Percentiles rank a stretch among this genome's conserved stretches.
Evolutionary conservation across 1,139 yeast genomes (phyloP).

Genomic region (Scheffersomyces insectosa): DNA sequence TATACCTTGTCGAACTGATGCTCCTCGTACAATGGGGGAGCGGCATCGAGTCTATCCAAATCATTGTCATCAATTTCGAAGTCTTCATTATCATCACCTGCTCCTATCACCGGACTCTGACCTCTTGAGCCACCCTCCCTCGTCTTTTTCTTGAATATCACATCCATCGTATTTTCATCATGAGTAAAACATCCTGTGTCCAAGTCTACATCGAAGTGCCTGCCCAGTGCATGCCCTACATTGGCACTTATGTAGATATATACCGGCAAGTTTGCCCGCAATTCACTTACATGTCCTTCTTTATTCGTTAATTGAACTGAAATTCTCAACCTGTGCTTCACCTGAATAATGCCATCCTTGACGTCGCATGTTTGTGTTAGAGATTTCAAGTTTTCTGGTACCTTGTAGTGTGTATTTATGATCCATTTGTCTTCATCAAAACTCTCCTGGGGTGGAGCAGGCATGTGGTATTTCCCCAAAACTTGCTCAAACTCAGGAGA

Average conservation of each 20-base stretch:
- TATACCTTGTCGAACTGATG: constrained; percentile 38
- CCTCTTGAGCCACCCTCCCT: constrained; percentile 3
- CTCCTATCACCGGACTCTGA: constrained; percentile 13
- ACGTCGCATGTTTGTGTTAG: constrained; percentile 61
- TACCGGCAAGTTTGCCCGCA: constrained; percentile 68
- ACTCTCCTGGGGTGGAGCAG: constrained; percentile 25
- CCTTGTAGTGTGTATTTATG: constrained; percentile 45
- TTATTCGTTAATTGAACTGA: constrained; percentile 56
- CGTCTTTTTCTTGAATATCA: constrained; percentile 33
- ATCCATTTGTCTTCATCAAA: constrained; percentile 51
- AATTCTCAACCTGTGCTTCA: constrained; percentile 62
- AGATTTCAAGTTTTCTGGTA: constrained; percentile 53
- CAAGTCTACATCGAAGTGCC: constrained; percentile 52
- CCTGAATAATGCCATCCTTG: constrained; percentile 49
- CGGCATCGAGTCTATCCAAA: constrained; percentile 30
- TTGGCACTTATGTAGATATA: constrained; percentile 58
- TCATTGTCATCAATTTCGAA: constrained; percentile 20
- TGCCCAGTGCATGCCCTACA: constrained; percentile 50
- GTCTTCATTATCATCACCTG: constrained; percentile 15
- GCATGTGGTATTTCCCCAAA: constrained; percentile 30
- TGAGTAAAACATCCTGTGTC: constrained; percentile 49
- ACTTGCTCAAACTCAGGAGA: constrained; percentile 47
- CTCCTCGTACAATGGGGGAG: constrained; percentile 46
- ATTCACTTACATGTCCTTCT: constrained; percentile 66
- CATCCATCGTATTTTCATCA: constrained; percentile 32